phyloP scores from a whole-genome alignment of 2,329 filamentous ascomycete genomes.

The Chaetomium strumarium region DNA sequence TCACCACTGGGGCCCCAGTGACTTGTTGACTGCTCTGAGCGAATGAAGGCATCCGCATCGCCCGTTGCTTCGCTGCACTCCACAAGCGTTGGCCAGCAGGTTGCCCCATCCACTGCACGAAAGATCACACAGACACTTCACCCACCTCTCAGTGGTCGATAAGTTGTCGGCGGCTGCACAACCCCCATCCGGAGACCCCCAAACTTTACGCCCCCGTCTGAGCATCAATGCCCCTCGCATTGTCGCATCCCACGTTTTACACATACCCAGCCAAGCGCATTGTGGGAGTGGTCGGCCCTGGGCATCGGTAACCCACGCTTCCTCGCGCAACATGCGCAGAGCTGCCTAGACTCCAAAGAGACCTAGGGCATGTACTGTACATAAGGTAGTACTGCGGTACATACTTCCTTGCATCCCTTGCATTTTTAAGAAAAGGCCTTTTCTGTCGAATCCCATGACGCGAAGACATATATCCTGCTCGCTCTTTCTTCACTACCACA shows the following conservation, averaged over 20 bases:
- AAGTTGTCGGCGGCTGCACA: slow-evolving; percentile 13
- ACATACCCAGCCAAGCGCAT: slow-evolving; percentile 17
- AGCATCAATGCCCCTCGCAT: slow-evolving; percentile 19
- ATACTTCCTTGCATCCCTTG: slow-evolving; percentile 24
- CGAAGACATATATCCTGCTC: slow-evolving; percentile 9
- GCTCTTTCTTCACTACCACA: not conserved
- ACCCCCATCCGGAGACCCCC: slow-evolving; percentile 23
- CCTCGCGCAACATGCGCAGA: slow-evolving; percentile 22
- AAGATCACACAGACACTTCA: slow-evolving; percentile 1
- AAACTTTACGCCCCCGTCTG: slow-evolving; percentile 20
- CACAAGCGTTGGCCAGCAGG: slow-evolving; percentile 10
- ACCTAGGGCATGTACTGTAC: slow-evolving; percentile 24
- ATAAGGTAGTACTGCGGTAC: slow-evolving; percentile 21
- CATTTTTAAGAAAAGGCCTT: slow-evolving; percentile 8
- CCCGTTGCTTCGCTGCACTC: slow-evolving; percentile 17
- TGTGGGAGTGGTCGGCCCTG: not conserved
- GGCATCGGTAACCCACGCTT: slow-evolving; percentile 18
- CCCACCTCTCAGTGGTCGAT: not conserved
- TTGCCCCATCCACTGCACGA: not conserved
- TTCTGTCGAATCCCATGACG: slow-evolving; percentile 10
- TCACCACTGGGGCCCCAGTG: not conserved
- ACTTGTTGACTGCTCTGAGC: slow-evolving; percentile 4
- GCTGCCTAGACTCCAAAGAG: slow-evolving; percentile 28
- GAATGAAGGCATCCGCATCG: slow-evolving; percentile 10
- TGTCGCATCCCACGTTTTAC: slow-evolving; percentile 25